Base-by-base conservation (phyloP, 192 early-diverging fungal genomes). In the Coemansia sp. region DNA sequence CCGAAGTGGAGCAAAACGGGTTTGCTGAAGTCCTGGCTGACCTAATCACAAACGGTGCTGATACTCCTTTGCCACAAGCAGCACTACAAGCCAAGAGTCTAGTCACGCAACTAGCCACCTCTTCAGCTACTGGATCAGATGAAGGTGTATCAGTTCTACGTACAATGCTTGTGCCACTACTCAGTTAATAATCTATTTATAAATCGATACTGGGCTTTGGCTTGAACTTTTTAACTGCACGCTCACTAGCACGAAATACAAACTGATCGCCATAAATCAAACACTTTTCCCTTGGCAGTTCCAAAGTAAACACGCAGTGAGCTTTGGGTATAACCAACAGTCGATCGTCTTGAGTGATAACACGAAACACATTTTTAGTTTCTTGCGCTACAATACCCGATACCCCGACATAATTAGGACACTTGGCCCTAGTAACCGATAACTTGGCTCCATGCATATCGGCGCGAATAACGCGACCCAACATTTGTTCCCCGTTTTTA, bases 341-440 rank as follows among this genome's bases (percentile, higher is more conserved):
- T 6, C 72, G 71, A 68, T 94, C 80, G n/a, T 86, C 75, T 12
- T 59, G 44, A 2, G 92, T 93, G 13, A 95, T 88, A 6, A 96
- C 76, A 43, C 88, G 84, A 64, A 98, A 93, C 55, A 90, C 86
- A 65, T 92, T 93, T 55, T 95, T 93, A 0, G 94, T 95, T 64
- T 98, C 95, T 66, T 94, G 91, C 16, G 94, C 87, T 4, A 92
- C 82, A 58, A 96, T 95, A 8, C 95, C 94, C 24, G 80, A 75
- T 2, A 89, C 61, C 4, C 93, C 93, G 34, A 98, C 82, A 67
- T 87, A 89, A 4, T 87, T 87, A 6, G 93, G 92, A 40, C 90
- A 92, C 69, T 89, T 92, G 12, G 93, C 89, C 59, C 87, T 81
- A 27, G 79, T 71, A 11, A 96, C 93, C 6, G 90, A 87, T 12